Conservation (phyloP, 306 rosid species). For the Oxytropis ochrocephala region DNA sequence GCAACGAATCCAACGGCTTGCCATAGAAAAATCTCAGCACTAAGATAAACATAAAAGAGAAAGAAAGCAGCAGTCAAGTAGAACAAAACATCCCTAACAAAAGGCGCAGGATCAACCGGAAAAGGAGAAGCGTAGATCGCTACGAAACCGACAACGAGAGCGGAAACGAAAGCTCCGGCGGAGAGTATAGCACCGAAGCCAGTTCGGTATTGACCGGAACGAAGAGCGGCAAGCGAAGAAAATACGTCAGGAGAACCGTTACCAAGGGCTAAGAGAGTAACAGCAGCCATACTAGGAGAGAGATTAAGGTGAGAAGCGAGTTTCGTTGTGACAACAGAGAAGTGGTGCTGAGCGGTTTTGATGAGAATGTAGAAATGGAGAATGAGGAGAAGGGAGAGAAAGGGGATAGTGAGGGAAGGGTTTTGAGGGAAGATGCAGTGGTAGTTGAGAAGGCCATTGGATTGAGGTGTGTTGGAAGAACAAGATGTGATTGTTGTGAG, state of each 20-base stretch:
- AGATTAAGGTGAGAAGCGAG: conserved; percentile 64
- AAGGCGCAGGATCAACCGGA: conserved; percentile 58
- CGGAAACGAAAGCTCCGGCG: conserved; percentile 88
- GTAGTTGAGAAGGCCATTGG: conserved; percentile 49
- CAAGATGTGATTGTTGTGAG: neutral
- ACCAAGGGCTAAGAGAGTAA: conserved; percentile 80
- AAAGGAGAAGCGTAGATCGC: conserved; percentile 89
- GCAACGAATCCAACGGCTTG: conserved; percentile 80
- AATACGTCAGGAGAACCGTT: conserved; percentile 94
- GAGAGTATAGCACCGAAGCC: conserved; percentile 89
- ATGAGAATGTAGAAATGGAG: conserved; percentile 85
- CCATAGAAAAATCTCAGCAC: conserved; percentile 92
- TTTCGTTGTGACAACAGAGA: conserved; percentile 69
- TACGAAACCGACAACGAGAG: conserved; percentile 87
- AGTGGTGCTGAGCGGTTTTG: conserved; percentile 81
- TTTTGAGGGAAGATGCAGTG: conserved; percentile 36
- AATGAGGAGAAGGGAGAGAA: conserved; percentile 51
- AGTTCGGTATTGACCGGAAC: conserved; percentile 72
- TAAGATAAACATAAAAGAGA: conserved; percentile 78
- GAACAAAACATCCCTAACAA: conserved; percentile 76
- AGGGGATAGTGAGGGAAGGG: conserved; percentile 36
- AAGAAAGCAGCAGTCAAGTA: conserved; percentile 69
- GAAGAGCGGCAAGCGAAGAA: conserved; percentile 79
- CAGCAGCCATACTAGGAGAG: conserved; percentile 86
- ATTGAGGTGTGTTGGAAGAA: conserved; percentile 18